These are phyloP conservation scores for Scleroderma bovista DNA, from an alignment of 768 basidiomycete species.

Conservation along the genomic window DNA sequence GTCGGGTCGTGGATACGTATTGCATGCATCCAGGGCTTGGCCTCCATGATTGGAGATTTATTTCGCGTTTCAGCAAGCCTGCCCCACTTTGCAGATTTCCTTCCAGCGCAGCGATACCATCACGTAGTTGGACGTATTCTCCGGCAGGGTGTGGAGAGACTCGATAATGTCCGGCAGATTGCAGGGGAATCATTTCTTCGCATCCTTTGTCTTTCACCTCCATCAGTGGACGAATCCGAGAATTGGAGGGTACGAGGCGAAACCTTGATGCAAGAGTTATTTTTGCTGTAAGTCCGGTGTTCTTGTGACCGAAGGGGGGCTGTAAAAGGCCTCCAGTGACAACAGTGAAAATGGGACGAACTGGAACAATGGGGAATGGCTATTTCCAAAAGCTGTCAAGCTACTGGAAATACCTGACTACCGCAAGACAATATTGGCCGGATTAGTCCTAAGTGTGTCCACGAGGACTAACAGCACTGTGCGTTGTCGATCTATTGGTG, in stretches of 20 bases:
- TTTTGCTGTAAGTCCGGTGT: slow-evolving; percentile 39
- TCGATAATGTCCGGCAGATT: slow-evolving; percentile 84
- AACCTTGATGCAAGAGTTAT: slow-evolving; percentile 46
- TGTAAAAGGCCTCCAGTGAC: slow-evolving; percentile 25
- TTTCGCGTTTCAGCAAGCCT: slow-evolving; percentile 39
- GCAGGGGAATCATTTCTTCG: slow-evolving; percentile 59
- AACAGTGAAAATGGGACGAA: slow-evolving; percentile 30
- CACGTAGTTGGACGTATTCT: slow-evolving; percentile 59
- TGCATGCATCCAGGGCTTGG: slow-evolving; percentile 64
- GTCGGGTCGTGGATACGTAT: slow-evolving; percentile 95
- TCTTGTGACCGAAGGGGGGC: background rate
- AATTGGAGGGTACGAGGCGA: slow-evolving; percentile 50
- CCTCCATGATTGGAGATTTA: slow-evolving; percentile 46
- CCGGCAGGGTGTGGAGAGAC: slow-evolving; percentile 85
- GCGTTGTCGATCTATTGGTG: slow-evolving; percentile 26
- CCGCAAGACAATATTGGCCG: slow-evolving; percentile 56
- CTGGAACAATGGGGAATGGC: slow-evolving; percentile 71
- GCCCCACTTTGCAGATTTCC: slow-evolving; percentile 47
- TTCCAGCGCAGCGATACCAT: slow-evolving; percentile 56
- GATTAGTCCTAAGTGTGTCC: slow-evolving; percentile 73
- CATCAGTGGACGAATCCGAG: slow-evolving; percentile 33
- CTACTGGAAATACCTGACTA: slow-evolving; percentile 61
- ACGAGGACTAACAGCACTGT: slow-evolving; percentile 86
- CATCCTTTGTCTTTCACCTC: slow-evolving; percentile 45
- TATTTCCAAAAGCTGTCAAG: slow-evolving; percentile 69